Conservation (phyloP, 2,329 filamentous ascomycete species). For the Westerdykella aurantiaca region DNA sequence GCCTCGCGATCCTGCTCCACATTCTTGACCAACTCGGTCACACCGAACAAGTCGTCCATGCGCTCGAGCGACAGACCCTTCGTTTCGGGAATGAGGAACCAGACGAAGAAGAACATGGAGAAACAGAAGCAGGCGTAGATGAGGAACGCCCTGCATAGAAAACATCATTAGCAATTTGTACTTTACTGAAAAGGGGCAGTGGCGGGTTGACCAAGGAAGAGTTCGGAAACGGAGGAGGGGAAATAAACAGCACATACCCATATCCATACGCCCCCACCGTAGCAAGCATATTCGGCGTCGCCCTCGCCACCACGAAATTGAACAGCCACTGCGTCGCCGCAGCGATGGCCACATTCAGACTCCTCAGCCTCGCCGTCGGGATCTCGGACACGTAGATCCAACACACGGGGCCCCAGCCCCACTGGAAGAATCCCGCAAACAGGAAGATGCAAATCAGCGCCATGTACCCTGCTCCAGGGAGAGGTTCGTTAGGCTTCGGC, state of each 20-base stretch:
- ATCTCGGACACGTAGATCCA: conserved; percentile 71
- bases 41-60: conserved; percentile 62
- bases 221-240: background rate
- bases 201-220: background rate
- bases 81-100: conserved; percentile 66
- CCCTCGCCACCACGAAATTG: conserved; percentile 65
- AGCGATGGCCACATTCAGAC: conserved; percentile 62
- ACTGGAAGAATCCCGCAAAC: conserved; percentile 61
- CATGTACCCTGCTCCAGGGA: conserved; percentile 63
- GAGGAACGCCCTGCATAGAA: conserved; percentile 56
- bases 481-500: conserved; percentile 48
- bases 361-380: conserved; percentile 59
- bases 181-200: conserved; percentile 29
- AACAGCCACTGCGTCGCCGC: conserved; percentile 69
- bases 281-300: conserved; percentile 62
- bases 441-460: conserved; percentile 67
- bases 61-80: conserved; percentile 60
- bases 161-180: conserved; percentile 30
- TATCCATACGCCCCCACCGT: conserved; percentile 48
- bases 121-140: conserved; percentile 63
- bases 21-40: conserved; percentile 45
- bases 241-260: conserved; percentile 33
- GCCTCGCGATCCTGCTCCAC: conserved; percentile 28
- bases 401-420: conserved; percentile 61
- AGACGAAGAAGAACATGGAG: conserved; percentile 60